Evolutionary conservation across 768 basidiomycete genomes (phyloP), one percentile per base, ranked within the genome.

Genomic region (Rhodocollybia butyracea): DNA sequence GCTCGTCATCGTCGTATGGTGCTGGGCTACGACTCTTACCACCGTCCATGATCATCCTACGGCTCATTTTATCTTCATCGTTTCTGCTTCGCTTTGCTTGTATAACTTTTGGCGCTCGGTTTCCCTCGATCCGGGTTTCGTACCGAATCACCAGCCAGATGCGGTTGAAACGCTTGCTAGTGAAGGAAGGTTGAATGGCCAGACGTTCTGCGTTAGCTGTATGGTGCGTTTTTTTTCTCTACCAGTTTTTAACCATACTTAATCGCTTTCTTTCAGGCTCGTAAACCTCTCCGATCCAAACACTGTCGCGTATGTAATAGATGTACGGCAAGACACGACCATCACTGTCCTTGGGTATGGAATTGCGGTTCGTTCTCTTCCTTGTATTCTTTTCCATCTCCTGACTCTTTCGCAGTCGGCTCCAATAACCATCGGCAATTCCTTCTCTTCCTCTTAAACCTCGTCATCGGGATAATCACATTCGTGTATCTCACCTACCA

Each of bases 331-430:
- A 79, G 94, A 45, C 91, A 87, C 64, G 97, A 99, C 64, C 97
- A 99, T 63, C 95, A 99, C 63, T 98, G 97, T 62, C 97, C 96
- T 1, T 99, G 97, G 97, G 87, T 98, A 15, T 99, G 95, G 95
- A 98, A 98, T 71, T 98, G 96, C 68, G 85, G 92, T 93, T 66
- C 26, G 88, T 50, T 26, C 15, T 17, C 39, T 38, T 24, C 70
- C 30, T 58, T 7, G n/a, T 13, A n/a, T 24, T 36, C 19, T 30
- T 31, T 13, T 22, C 5, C 24, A 29, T 30, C 27, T 34, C 46
- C 54, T 7, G 39, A 39, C 57, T 22, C 54, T 65, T 38, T 32
- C 42, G 24, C 55, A 92, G 94, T 98, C 50, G 97, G 97, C 21
- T 78, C 84, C 38, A 88, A 91, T 61, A 99, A 98, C 64, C 97